Base-by-base conservation (phyloP, 2,329 filamentous ascomycete genomes). In the Fusarium sp. region DNA sequence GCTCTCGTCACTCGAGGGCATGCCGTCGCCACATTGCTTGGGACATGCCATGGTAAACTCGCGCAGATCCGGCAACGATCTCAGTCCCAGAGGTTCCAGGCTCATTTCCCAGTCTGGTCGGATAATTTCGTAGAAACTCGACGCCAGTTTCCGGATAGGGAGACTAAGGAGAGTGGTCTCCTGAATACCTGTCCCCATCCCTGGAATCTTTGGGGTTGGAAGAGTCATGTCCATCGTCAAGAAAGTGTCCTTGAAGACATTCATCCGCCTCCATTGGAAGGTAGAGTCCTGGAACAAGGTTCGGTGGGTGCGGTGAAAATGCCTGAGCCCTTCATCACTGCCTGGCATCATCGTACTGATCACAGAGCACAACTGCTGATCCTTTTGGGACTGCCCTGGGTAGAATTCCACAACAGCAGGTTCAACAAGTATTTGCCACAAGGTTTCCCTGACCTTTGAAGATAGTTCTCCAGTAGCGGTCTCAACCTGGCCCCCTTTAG, bases 21-120 rank as follows among this genome's bases (percentile, higher is more conserved):
- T 33, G 14, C 1, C 35, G 12, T 12, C 14, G 17, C 17, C 47
- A n/a, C 11, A 14, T 11, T 37, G 33, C 14, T 17, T 10, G 2
- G 50, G 56, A 11, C 68, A 61, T 40, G 68, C 15, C 70, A 72
- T 72, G n/a, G 65, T 71, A 45, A 71, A 72, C 25, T 72, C 70
- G 22, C 57, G 47, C 25, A 72, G n/a, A 11, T 59, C 25, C 20
- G 70, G 68, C 10, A 68, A 35, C 3, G 10, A 30, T 6, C 5
- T 7, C 14, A 68, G 45, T 8, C 38, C n/a, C 47, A 72, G 45
- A n/a, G 64, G 40, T 15, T 6, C 25, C 30, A 15, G 12, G 17
- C 27, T 25, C 20, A 45, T 33, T n/a, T 4, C 40, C n/a, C 22
- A 12, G 25, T 57, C 57, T 17, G 25, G 37, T 37, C 12, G 17